Conservation (phyloP, 371 early-diverging fungal genomes). For the Lichtheimia corymbifera region DNA sequence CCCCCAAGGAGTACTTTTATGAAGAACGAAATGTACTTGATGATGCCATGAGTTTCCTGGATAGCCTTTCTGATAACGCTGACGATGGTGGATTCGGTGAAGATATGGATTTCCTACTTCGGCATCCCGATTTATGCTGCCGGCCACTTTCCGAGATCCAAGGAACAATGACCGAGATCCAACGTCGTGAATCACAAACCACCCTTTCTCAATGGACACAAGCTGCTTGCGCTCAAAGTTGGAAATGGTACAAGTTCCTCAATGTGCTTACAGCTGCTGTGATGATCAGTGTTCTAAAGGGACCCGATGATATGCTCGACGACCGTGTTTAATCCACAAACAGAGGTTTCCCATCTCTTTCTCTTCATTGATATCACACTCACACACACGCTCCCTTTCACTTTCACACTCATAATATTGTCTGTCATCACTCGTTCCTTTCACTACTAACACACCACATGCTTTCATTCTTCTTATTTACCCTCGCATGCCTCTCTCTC, state of each 20-base stretch:
- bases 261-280: conserved; percentile 54
- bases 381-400: conserved; percentile 11
- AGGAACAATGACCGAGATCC: conserved; percentile 25
- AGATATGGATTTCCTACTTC: conserved; percentile 16
- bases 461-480: not conserved
- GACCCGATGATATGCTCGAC: conserved; percentile 49
- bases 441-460: not conserved
- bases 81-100: conserved; percentile 21
- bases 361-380: not conserved
- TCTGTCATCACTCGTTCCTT: conserved; percentile 1
- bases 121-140: conserved; percentile 19
- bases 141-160: conserved; percentile 11
- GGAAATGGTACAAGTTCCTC: conserved; percentile 65
- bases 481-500: conserved; percentile 2
- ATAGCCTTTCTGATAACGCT: conserved; percentile 13
- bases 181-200: conserved; percentile 5
- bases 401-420: conserved; percentile 4
- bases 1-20: not conserved
- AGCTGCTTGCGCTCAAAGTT: conserved; percentile 3
- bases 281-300: conserved; percentile 56
- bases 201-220: conserved; percentile 6
- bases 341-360: conserved; percentile 1
- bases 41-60: conserved; percentile 29
- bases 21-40: conserved; percentile 31
- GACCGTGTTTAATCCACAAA: not conserved